A percentile compares a stretch with the other conserved stretches of the same genome.
Evolutionary conservation across 495 filamentous ascomycete genomes (phyloP).

Genomic region (Polyplosphaeria fusca): DNA sequence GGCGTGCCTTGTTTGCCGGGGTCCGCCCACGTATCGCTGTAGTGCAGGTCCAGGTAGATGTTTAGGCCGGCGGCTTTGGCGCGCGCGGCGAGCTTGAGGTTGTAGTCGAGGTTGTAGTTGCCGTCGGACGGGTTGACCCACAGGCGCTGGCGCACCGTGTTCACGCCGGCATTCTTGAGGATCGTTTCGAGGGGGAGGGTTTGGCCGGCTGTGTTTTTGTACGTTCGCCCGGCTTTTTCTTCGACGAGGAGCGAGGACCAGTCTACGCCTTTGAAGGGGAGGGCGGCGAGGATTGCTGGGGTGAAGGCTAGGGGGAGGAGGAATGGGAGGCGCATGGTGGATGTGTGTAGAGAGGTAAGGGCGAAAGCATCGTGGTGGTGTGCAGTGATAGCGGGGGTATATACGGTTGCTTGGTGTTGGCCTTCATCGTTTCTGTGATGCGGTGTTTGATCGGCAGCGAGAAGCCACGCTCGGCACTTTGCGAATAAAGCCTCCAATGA

Average conservation of each 20-base stretch:
- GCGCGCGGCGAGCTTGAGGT: conserved; percentile 61
- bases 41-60: conserved; percentile 69
- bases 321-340: conserved; percentile 16
- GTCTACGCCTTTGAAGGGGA: conserved; percentile 66
- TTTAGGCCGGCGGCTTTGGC: conserved; percentile 61
- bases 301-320: conserved; percentile 9
- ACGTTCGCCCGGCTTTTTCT: conserved; percentile 58
- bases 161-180: conserved; percentile 60
- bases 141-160: conserved; percentile 67
- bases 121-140: conserved; percentile 70
- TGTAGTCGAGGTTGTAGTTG: conserved; percentile 66
- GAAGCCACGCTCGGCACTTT: too few species aligned
- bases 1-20: conserved; percentile 42
- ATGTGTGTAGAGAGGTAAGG: too few species aligned
- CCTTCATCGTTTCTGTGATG: too few species aligned
- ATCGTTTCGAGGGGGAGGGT: conserved; percentile 60
- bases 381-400: too few species aligned
- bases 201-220: conserved; percentile 55
- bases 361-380: too few species aligned
- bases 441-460: too few species aligned
- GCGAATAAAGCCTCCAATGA: too few species aligned
- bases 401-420: too few species aligned
- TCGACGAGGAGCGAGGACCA: conserved; percentile 68
- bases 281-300: conserved; percentile 40
- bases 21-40: conserved; percentile 63